Base-by-base conservation (phyloP, 345 rosid genomes). In the Eucalyptus virginea region DNA sequence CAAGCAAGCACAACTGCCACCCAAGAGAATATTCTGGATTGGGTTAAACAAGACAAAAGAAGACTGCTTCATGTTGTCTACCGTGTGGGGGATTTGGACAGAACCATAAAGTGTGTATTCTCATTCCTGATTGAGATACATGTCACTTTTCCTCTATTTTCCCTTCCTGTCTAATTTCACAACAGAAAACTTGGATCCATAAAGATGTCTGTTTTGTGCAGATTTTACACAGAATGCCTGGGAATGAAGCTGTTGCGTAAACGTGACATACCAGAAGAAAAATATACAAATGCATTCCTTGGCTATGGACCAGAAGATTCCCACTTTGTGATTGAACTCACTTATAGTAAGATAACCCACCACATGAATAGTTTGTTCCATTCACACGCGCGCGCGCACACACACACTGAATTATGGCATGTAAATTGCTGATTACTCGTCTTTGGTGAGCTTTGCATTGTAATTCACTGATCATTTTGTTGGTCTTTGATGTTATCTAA, bases 231-330 rank as follows among this genome's bases (percentile, higher is more conserved):
- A 6, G 99, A 97, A 90, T 98, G 99, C 94, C 91, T 98, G 86
- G 99, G 99, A 85, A 98, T 98, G 99, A 98, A 98, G 96, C 94
- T 98, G 88, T 92, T 98, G 77, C 93, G 99, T 24, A 98, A 98
- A 91, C 99, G 99, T 86, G 99, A 98, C 91, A 96, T 98, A 91
- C 99, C 99, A 3, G 99, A 98, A 93, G 99, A 98, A 91, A 98
- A 95, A 90, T 97, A 98, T 89, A 96, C 96, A 3, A 98, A 98
- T 93, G 99, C 99, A 30, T 98, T 98, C 88, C 99, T 98, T 88
- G 99, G 99, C 89, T 98, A 96, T 92, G 99, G 99, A 44, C 98
- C 99, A 8, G 99, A 98, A 91, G 99, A 98, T 92, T 96, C 97
- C 67, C 97, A 98, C 91, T 98, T 98, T 87, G 98, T 97, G 87